Evolutionary conservation across 2,329 filamentous ascomycete genomes (phyloP).

Genomic region (Aotearoamyces nothofagi): DNA sequence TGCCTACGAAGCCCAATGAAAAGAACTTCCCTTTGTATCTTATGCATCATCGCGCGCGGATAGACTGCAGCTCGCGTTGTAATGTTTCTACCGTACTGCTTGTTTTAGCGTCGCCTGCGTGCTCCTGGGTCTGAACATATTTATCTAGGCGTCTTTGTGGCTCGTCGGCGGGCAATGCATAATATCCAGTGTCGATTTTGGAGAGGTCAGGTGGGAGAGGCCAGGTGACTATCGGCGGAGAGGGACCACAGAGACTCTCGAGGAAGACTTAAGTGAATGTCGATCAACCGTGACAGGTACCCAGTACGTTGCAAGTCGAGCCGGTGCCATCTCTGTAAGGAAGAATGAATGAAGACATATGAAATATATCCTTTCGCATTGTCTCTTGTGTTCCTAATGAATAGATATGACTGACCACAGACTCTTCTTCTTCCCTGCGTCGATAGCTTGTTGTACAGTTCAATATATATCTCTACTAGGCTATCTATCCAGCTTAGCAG

Average conservation of each 20-base stretch:
- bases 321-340: not conserved
- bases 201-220: not conserved
- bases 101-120: not conserved
- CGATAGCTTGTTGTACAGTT: too few relatives aligned
- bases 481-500: too few relatives aligned
- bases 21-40: not conserved
- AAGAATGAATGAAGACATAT: not conserved
- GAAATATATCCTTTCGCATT: too few relatives aligned
- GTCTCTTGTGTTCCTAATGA: too few relatives aligned
- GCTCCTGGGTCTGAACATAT: not conserved
- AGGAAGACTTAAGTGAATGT: not conserved
- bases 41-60: not conserved
- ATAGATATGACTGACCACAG: too few relatives aligned
- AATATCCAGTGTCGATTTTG: not conserved
- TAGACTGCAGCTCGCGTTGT: not conserved
- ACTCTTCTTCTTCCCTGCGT: too few relatives aligned
- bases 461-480: too few relatives aligned
- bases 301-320: too few relatives aligned
- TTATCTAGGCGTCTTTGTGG: not conserved
- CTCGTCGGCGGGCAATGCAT: too few relatives aligned
- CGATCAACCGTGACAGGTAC: not conserved
- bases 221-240: not conserved
- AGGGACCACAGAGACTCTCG: not conserved
- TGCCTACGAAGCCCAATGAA: slow-evolving; percentile 1
- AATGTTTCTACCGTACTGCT: not conserved